Evolutionary conservation across 345 rosid genomes (phyloP).

Genomic region (Combretum micranthum): DNA sequence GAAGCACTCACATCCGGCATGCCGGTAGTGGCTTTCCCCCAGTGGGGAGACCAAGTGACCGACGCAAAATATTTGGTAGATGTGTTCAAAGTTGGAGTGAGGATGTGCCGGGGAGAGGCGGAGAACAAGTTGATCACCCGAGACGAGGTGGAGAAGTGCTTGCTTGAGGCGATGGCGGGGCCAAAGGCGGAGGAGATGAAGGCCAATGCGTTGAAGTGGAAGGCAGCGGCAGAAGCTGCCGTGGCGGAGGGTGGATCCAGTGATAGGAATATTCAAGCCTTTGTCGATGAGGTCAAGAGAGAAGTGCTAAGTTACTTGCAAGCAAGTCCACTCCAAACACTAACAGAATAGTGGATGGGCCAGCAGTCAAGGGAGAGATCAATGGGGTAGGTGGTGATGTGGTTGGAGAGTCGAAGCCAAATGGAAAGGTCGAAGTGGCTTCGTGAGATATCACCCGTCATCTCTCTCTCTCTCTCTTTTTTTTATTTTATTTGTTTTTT

Average conservation of each 20-base stretch:
- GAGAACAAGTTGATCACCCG: constrained; percentile 46
- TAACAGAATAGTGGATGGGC: neutral
- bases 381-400: neutral
- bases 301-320: neutral
- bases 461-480: too few relatives aligned
- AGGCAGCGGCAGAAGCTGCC: constrained; percentile 28
- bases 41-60: constrained; percentile 86
- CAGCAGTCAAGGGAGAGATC: neutral
- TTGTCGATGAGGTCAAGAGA: constrained; percentile 33
- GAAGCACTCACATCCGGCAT: constrained; percentile 64
- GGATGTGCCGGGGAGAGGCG: constrained; percentile 58
- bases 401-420: neutral
- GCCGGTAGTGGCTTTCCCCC: constrained; percentile 66
- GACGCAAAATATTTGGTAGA: constrained; percentile 60
- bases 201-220: constrained; percentile 26
- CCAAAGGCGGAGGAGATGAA: constrained; percentile 48
- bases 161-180: constrained; percentile 48
- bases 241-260: constrained; percentile 34
- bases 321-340: neutral
- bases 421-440: neutral
- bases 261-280: constrained; percentile 32
- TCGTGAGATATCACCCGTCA: neutral
- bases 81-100: constrained; percentile 52
- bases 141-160: constrained; percentile 58
- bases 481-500: too few relatives aligned